Conservation (phyloP, 805 yeast genomes). For the Lipomyces kockii region DNA sequence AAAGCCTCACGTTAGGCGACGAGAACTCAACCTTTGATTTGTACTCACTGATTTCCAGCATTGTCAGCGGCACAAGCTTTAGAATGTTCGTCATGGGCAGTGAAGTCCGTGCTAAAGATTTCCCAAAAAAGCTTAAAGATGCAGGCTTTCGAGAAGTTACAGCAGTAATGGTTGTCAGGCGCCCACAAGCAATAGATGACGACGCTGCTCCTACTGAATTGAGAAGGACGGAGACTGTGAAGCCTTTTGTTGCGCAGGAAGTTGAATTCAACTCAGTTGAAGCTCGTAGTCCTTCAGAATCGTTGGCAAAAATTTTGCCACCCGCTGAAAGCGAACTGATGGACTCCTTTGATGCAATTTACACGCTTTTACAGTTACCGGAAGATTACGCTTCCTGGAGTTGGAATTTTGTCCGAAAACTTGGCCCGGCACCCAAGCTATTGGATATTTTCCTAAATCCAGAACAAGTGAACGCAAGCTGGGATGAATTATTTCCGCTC, state of each 20-base stretch:
- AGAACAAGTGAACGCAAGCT: slow-evolving; percentile 4
- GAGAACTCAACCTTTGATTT: slow-evolving; percentile 15
- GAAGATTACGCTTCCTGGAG: slow-evolving; percentile 20
- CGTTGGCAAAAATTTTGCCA: background rate
- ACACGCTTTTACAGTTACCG: slow-evolving; percentile 16
- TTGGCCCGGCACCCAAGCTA: slow-evolving; percentile 17
- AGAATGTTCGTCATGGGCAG: slow-evolving; percentile 26
- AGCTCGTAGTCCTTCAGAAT: background rate
- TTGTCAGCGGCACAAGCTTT: slow-evolving; percentile 13
- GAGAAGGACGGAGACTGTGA: background rate
- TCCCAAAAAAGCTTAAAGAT: slow-evolving; percentile 9
- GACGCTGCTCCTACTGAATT: background rate
- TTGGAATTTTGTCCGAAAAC: slow-evolving; percentile 9
- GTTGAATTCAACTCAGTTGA: background rate
- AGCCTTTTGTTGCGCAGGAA: background rate
- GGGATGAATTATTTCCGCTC: slow-evolving; percentile 17
- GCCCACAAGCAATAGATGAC: background rate
- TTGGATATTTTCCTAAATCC: slow-evolving; percentile 17
- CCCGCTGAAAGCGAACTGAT: slow-evolving; percentile 19
- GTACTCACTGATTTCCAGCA: slow-evolving; percentile 3
- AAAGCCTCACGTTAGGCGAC: slow-evolving; percentile 12
- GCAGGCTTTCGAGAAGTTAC: slow-evolving; percentile 28
- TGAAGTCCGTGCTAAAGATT: slow-evolving; percentile 14
- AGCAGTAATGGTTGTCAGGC: slow-evolving; percentile 22
- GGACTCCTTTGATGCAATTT: slow-evolving; percentile 14